Evolutionary conservation across 2,329 filamentous ascomycete genomes (phyloP), one percentile per base, ranked within the genome.

Genomic region (Aureobasidium sp.): DNA sequence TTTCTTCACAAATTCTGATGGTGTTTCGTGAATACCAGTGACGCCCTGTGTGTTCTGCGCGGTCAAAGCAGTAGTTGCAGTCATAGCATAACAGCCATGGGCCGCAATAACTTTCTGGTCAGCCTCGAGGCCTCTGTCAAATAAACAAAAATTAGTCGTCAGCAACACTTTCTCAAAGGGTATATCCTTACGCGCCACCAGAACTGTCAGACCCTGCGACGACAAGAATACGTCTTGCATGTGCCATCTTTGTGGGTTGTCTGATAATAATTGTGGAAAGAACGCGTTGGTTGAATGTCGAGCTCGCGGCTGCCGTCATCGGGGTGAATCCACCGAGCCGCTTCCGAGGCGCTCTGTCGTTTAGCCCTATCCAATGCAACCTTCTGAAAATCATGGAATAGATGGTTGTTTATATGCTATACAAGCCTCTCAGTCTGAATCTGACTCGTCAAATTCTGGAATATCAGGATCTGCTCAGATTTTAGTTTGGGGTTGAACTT

Each of bases 71-170:
- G 93, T 95, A 11, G 93, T 97, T 24, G 92, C 91, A 56, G 93
- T 97, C 86, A 97, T 95, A 63, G 91, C 91, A 80, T 97, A 97
- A 77, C 90, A 94, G 63, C 88, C 87, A 82, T 97, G 91, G 19
- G 90, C 90, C 48, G 91, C 89, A 64, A 96, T 88, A 64, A 96
- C 91, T 73, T 96, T 96, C 72, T 97, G 92, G 73, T 97, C 93
- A 42, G 93, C 94, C 75, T 99, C 93, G 37, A 99, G 84, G 57
- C 93, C 94, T 61, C 92, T 96, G 35, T 48, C 24, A 42, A 52
- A 48, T 63, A 15, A 14, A 42, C 60, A 62, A n/a, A 15, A 54
- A 64, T 68, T 52, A 63, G 65, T 65, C 48, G 37, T 39, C 19
- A n/a, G 37, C 53, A 53, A 33, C 11, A 44, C 12, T 39, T 27